phyloP scores from a whole-genome alignment of 202 grass and related monocot species.

The Saccharum hybrid region DNA sequence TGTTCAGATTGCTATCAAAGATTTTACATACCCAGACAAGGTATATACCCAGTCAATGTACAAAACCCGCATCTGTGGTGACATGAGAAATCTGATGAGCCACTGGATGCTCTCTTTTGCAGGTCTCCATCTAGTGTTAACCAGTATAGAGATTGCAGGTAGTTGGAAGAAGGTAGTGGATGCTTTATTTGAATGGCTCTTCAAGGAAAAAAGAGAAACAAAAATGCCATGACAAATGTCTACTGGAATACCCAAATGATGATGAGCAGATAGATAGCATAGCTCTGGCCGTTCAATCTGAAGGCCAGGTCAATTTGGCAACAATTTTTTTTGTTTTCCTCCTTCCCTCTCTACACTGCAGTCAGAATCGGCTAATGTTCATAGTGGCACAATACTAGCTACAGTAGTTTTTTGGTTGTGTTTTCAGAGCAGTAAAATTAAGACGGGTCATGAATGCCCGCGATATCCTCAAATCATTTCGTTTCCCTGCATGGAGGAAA shows the following conservation, averaged over 20 bases:
- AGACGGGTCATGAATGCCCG: constrained; percentile 44
- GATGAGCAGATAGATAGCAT: constrained; percentile 40
- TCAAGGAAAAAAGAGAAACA: constrained; percentile 1
- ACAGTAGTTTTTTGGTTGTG: constrained; percentile 24
- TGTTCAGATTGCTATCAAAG: constrained; percentile 15
- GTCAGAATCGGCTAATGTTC: not conserved
- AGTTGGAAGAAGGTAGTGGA: constrained; percentile 25
- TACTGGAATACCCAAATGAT: constrained; percentile 3
- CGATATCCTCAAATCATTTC: constrained; percentile 33
- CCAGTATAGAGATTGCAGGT: constrained; percentile 29
- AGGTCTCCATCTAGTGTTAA: constrained; percentile 10
- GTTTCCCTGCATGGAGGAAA: constrained; percentile 51
- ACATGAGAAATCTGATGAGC: constrained; percentile 13
- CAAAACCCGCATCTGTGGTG: not conserved
- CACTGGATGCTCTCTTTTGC: constrained; percentile 31
- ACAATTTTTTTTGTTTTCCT: not conserved
- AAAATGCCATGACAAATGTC: constrained; percentile 15
- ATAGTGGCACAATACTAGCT: not conserved
- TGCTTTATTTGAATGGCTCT: constrained; percentile 19
- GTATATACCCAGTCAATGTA: constrained; percentile 30
- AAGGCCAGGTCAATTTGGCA: constrained; percentile 32
- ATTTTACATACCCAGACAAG: constrained; percentile 16
- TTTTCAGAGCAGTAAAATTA: constrained; percentile 38
- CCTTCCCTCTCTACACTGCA: constrained; percentile 24
- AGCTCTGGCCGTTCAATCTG: constrained; percentile 34